Evolutionary conservation across 306 rosid species (phyloP), one percentile per base, ranked within the genome.

Genomic region (Casuarina equisetifolia): DNA sequence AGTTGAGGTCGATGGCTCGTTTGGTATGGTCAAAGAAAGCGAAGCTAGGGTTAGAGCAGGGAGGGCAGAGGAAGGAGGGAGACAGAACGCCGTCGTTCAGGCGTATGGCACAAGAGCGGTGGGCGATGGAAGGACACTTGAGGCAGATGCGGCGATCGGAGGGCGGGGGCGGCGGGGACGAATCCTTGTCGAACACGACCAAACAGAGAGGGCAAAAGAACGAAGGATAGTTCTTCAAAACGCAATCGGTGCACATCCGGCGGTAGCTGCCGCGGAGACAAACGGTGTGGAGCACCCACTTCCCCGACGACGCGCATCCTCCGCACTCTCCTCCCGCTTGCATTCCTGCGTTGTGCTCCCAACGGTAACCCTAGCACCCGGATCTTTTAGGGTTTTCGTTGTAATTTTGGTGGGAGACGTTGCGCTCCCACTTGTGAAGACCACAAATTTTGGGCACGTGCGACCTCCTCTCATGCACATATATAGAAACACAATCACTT

Each of bases 181-280:
- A 58, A 1, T 58, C 52, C 7, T 78, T 78, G n/a, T 90, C 86
- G 81, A 80, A 86, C 64, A 82, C 82, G 32, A 85, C 87, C 77
- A 87, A 85, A 77, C 97, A 92, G 53, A 90, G 54, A 6, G 97
- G 97, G 83, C 97, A 92, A 80, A 90, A 92, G 75, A 76, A 86
- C 39, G 88, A 89, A 0, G 76, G 88, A 58, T 90, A 83, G 66
- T 78, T 78, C 72, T 82, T 87, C 73, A 92, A 91, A 75, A 90
- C 83, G 86, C 97, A 92, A 72, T 92, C 83, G 39, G 93, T 90
- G 85, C 97, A 92, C 82, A 78, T 83, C 32, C 76, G 84, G 5
- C 82, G 83, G 74, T 72, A 79, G 62, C 45, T 36, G 1, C 80
- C 86, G 2, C 77, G 79, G 83, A 68, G 78, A 13, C 88, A 85